Evolutionary conservation across 768 basidiomycete species (phyloP).

Genomic region (Sarcomyxa edulis): DNA sequence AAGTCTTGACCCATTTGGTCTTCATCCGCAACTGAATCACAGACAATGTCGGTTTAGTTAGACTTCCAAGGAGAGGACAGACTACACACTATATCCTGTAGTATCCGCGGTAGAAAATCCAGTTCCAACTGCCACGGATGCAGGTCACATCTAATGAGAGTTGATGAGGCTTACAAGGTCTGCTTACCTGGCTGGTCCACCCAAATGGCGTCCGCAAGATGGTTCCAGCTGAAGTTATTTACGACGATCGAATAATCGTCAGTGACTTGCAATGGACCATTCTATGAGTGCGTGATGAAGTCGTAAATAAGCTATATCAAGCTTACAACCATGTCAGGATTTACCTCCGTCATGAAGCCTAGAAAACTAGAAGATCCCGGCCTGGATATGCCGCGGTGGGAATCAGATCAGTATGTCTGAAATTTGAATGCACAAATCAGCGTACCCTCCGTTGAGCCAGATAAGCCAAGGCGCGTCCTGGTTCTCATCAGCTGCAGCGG

Average conservation of each 20-base stretch:
- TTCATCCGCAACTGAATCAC: conserved; percentile 56
- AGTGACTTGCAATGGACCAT: conserved; percentile 61
- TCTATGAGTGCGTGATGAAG: no score
- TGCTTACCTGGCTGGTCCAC: conserved; percentile 61
- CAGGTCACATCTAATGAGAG: no score
- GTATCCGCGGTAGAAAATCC: conserved; percentile 65
- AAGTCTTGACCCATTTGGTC: conserved; percentile 61
- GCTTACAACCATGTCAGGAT: no score
- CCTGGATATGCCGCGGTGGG: no score
- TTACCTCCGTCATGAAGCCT: conserved; percentile 64
- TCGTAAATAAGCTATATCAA: no score
- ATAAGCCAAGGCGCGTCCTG: conserved; percentile 58
- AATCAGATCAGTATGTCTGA: neutral
- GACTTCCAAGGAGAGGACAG: no score
- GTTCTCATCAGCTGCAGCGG: conserved; percentile 22
- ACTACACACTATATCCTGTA: conserved; percentile 49
- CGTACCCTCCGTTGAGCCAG: conserved; percentile 77
- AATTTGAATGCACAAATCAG: conserved; percentile 17
- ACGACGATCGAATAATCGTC: conserved; percentile 42
- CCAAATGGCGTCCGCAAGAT: conserved; percentile 64
- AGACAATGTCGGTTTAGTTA: no score
- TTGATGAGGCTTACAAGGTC: no score
- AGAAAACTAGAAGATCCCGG: conserved; percentile 69
- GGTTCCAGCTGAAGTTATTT: conserved; percentile 56
- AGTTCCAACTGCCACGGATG: conserved; percentile 40